Evolutionary conservation across 306 rosid genomes (phyloP).

Genomic region (Vicia sativa): DNA sequence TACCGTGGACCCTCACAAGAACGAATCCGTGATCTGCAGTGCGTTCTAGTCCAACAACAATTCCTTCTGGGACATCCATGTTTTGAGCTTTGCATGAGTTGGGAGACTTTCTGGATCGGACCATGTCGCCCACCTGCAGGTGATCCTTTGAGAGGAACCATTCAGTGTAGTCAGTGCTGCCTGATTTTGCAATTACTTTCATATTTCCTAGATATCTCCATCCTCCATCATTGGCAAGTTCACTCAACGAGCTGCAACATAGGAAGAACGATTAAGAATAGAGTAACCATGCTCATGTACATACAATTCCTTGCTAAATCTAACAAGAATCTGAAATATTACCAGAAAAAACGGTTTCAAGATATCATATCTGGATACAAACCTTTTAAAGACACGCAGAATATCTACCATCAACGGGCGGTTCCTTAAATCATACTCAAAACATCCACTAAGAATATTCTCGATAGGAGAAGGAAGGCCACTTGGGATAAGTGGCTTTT

Average conservation of each 20-base stretch:
- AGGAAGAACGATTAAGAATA: slow-evolving; percentile 32
- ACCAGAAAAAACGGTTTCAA: slow-evolving; percentile 23
- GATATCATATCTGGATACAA: slow-evolving; percentile 32
- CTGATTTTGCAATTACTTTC: slow-evolving; percentile 53
- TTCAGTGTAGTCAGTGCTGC: slow-evolving; percentile 55
- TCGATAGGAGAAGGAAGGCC: slow-evolving; percentile 84
- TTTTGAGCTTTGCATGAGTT: slow-evolving; percentile 67
- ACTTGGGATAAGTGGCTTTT: slow-evolving; percentile 73
- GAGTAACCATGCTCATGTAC: slow-evolving; percentile 6
- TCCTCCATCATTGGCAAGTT: slow-evolving; percentile 54
- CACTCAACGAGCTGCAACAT: slow-evolving; percentile 66
- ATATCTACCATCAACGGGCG: slow-evolving; percentile 79
- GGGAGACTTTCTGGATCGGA: slow-evolving; percentile 78
- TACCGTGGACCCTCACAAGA: slow-evolving; percentile 77
- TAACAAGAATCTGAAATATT: slow-evolving; percentile 5
- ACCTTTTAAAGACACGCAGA: slow-evolving; percentile 73
- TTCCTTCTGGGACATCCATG: slow-evolving; percentile 86
- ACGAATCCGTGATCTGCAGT: slow-evolving; percentile 61
- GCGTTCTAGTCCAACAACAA: slow-evolving; percentile 69
- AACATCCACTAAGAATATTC: slow-evolving; percentile 78
- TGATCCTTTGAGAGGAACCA: slow-evolving; percentile 88
- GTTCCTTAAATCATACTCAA: slow-evolving; percentile 89
- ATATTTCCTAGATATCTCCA: slow-evolving; percentile 62
- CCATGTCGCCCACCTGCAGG: slow-evolving; percentile 80
- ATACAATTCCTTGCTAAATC: slow-evolving; percentile 11